phyloP scores from a whole-genome alignment of 2,329 filamentous ascomycete genomes.

The Xylaria sp. region DNA sequence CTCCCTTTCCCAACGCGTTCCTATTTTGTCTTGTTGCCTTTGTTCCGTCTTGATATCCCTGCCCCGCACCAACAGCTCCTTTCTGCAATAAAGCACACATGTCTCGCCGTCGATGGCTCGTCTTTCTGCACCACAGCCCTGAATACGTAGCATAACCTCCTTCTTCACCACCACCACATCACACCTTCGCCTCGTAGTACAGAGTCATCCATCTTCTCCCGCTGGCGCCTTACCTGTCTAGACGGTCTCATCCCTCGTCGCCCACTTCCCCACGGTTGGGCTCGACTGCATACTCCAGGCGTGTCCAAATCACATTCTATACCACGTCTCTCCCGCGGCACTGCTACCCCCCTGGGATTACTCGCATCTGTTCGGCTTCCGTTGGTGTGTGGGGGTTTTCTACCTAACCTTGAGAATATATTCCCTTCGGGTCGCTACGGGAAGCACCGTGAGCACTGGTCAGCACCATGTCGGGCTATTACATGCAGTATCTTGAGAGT shows the following conservation, averaged over 20 bases:
- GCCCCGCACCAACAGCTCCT: constrained; percentile 57
- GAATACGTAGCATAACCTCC: constrained; percentile 55
- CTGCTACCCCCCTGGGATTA: constrained; percentile 38
- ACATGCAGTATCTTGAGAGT: constrained; percentile 77
- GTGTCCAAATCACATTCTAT: constrained; percentile 34
- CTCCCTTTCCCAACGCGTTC: constrained; percentile 40
- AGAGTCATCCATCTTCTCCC: constrained; percentile 44
- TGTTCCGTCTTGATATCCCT: constrained; percentile 51
- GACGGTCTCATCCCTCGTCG: constrained; percentile 41
- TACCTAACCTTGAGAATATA: constrained; percentile 35
- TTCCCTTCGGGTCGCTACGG: constrained; percentile 35
- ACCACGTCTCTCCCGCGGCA: constrained; percentile 39
- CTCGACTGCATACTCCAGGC: constrained; percentile 57
- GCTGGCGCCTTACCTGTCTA: constrained; percentile 44
- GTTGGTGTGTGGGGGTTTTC: constrained; percentile 37
- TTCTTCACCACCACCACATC: constrained; percentile 49
- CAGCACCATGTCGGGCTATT: constrained; percentile 65
- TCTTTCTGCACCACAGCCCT: constrained; percentile 54
- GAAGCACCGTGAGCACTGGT: constrained; percentile 32
- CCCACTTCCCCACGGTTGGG: constrained; percentile 55
- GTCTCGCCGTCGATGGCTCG: constrained; percentile 62
- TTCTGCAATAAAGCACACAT: constrained; percentile 70
- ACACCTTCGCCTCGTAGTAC: constrained; percentile 47
- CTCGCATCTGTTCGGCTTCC: constrained; percentile 35
- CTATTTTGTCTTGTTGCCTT: constrained; percentile 44